phyloP scores from a whole-genome alignment of 306 rosid genomes.

The Echinosophora koreensis region DNA sequence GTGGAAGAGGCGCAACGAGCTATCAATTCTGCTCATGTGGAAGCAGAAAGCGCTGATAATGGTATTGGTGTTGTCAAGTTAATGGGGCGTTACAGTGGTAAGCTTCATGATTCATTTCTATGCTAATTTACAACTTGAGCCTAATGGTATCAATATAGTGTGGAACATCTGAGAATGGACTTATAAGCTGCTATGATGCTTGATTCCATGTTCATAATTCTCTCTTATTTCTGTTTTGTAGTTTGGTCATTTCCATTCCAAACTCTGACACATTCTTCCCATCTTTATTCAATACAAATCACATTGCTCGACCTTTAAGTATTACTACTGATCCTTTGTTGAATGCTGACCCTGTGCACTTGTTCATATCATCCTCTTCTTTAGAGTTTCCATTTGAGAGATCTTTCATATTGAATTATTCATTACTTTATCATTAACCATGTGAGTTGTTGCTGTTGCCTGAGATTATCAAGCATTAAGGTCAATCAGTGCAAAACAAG shows the following conservation, averaged over 20 bases:
- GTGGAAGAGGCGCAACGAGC: slow-evolving; percentile 58
- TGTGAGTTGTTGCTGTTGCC: background rate
- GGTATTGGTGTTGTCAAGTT: slow-evolving; percentile 76
- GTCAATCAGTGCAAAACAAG: background rate
- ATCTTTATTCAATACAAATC: too few species aligned
- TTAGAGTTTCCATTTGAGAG: too few species aligned
- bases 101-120: slow-evolving; percentile 39
- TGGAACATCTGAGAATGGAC: background rate
- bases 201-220: background rate
- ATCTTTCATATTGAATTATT: too few species aligned
- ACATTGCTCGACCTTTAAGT: too few species aligned
- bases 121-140: slow-evolving; percentile 12
- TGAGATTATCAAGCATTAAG: background rate
- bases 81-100: slow-evolving; percentile 82
- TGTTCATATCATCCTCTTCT: too few species aligned
- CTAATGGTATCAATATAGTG: slow-evolving; percentile 11
- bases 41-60: slow-evolving; percentile 76
- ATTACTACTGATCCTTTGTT: too few species aligned
- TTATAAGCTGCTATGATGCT: slow-evolving; percentile 10
- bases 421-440: background rate
- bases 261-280: background rate
- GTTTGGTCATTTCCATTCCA: slow-evolving; percentile 22
- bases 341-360: too few species aligned
- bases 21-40: slow-evolving; percentile 73
- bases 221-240: background rate